Evolutionary conservation across 371 early-diverging fungal genomes (phyloP), one percentile per base, ranked within the genome.

Genomic region (Mucor saturninus): DNA sequence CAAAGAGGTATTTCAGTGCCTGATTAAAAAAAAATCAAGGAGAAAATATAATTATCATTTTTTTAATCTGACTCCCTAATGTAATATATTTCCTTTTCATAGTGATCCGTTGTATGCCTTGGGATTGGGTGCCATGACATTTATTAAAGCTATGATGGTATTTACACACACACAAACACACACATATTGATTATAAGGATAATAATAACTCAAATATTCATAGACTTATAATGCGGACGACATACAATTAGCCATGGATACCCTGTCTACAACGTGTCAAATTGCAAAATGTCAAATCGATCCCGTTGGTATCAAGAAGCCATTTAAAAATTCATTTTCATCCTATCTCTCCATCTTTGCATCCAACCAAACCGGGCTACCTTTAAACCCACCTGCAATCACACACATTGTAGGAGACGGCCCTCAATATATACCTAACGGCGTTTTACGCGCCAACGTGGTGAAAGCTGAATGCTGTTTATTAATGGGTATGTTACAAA

Each of bases 361-460:
- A 3, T 65, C 65, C 15, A 71, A 65, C 56, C 66, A 15, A 10
- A 74, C 69, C 15, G 73, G 73, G 0, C 59, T 76, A 15, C 76
- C 73, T 2, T 32, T 59, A 2, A 66, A 68, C 43, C 69, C 76
- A 14, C 62, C 76, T 2, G 56, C 63, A 13, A 56, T 58, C 5
- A 52, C 66, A 1, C 67, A 30, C 61, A 64, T 26, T 67, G 62
- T 30, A 50, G 51, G 29, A 67, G 26, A 39, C 67, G 2, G 59
- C 61, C 39, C 65, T 67, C 3, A 68, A 54, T 35, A 56, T 48
- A 48, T 81, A 56, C 80, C 83, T 9, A 87, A 86, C 56, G 83
- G 84, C 28, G 81, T 83, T n/a, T 64, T 88, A 11, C 68, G 89
- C 48, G 86, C 85, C 5, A 80, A 81, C 61, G 86, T 85, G 5